Conservation (phyloP, 257 asterid genomes). For the Datura wrightii region DNA sequence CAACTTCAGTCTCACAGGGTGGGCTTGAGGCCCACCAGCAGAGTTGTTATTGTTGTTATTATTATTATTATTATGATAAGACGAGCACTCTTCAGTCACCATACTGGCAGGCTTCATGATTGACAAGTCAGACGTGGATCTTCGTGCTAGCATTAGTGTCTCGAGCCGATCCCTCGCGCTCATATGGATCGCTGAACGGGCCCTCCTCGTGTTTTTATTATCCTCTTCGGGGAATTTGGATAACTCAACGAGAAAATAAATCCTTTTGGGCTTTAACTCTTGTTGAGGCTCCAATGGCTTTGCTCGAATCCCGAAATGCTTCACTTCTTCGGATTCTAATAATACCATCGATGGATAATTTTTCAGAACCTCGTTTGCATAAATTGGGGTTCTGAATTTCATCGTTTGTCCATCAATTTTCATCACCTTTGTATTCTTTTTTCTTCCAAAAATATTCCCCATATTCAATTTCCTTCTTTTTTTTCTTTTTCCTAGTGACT, state of each 20-base stretch:
- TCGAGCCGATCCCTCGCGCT: conserved; percentile 92
- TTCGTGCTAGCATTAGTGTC: conserved; percentile 76
- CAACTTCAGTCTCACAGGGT: conserved; percentile 58
- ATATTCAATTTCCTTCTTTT: conserved; percentile 36
- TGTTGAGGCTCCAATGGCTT: conserved; percentile 76
- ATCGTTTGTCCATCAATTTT: conserved; percentile 72
- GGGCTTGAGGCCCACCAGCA: conserved; percentile 8
- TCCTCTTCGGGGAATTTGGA: conserved; percentile 62
- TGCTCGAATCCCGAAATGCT: conserved; percentile 78
- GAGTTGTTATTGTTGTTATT: too few species aligned
- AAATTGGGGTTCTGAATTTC: conserved; percentile 64
- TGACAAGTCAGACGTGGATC: conserved; percentile 77
- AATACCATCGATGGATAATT: conserved; percentile 64
- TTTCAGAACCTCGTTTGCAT: conserved; percentile 65
- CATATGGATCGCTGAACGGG: conserved; percentile 87
- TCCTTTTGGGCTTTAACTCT: conserved; percentile 70
- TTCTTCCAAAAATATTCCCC: conserved; percentile 82
- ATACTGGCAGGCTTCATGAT: conserved; percentile 57
- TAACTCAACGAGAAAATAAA: conserved; percentile 76
- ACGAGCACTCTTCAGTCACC: conserved; percentile 25
- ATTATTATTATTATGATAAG: not conserved
- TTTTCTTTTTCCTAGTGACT: not conserved
- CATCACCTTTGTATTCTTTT: conserved; percentile 70
- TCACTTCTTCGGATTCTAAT: conserved; percentile 81
- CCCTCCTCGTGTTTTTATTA: conserved; percentile 48